A percentile compares a stretch with the other conserved stretches of the same genome.
phyloP scores from a whole-genome alignment of 495 filamentous ascomycete genomes.

The Aspergillus ellipticus region DNA sequence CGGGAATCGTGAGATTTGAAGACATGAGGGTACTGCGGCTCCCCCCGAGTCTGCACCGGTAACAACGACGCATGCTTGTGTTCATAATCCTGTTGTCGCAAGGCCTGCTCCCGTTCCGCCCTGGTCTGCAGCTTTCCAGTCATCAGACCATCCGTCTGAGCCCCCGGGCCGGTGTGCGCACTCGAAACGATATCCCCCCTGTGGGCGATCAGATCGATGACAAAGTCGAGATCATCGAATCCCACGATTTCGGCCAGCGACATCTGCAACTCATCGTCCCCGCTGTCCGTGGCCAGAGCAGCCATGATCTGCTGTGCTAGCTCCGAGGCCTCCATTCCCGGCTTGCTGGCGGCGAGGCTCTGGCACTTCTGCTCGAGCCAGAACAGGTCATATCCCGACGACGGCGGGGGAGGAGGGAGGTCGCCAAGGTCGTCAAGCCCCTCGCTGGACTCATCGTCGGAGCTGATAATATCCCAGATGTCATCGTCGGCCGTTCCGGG shows the following conservation, averaged over 20 bases:
- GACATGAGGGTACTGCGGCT: constrained; percentile 82
- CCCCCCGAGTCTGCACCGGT: constrained; percentile 56
- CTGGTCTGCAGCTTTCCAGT: constrained; percentile 62
- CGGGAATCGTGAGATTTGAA: constrained; percentile 78
- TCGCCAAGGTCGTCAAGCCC: constrained; percentile 36
- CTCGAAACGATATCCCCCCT: constrained; percentile 57
- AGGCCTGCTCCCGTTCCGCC: constrained; percentile 69
- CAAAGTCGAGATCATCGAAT: constrained; percentile 85
- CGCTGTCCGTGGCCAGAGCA: constrained; percentile 59
- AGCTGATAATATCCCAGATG: constrained; percentile 83
- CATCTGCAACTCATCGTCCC: constrained; percentile 83
- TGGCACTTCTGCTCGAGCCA: constrained; percentile 70
- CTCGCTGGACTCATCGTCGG: constrained; percentile 59
- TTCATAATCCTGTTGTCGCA: constrained; percentile 69
- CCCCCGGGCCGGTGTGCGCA: constrained; percentile 23
- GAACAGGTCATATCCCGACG: constrained; percentile 29
- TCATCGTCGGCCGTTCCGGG: constrained; percentile 64
- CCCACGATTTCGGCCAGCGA: constrained; percentile 87
- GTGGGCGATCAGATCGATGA: constrained; percentile 77
- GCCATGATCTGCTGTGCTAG: constrained; percentile 70
- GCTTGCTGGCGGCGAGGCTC: constrained; percentile 53
- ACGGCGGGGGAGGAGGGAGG: constrained; percentile 17
- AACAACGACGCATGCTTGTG: constrained; percentile 75
- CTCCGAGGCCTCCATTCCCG: constrained; percentile 57
- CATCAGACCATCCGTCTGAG: constrained; percentile 49